These are phyloP conservation scores for Asterophora parasitica DNA, from an alignment of 768 basidiomycete genomes.

Conservation along the genomic window DNA sequence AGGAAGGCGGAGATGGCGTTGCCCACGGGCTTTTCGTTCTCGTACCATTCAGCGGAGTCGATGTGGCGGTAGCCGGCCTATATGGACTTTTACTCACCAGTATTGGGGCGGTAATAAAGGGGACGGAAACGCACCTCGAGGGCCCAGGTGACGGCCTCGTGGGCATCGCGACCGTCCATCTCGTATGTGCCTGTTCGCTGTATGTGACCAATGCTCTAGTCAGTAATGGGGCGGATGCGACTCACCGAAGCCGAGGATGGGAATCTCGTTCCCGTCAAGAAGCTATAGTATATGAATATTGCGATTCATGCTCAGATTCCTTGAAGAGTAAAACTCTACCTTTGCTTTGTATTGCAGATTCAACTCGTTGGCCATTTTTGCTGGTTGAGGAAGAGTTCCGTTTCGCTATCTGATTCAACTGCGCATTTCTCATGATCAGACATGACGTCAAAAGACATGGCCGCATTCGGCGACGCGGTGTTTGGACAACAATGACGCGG, in stretches of 20 bases:
- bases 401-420: too few species aligned
- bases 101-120: conserved; percentile 7
- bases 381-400: too few species aligned
- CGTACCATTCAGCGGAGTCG: conserved; percentile 49
- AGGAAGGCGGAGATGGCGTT: conserved; percentile 56
- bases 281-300: not conserved
- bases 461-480: too few species aligned
- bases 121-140: conserved; percentile 42
- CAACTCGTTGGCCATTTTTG: too few species aligned
- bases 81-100: too few species aligned
- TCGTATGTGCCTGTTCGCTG: conserved; percentile 50
- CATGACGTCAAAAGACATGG: too few species aligned
- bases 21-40: conserved; percentile 66
- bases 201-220: too few species aligned
- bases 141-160: conserved; percentile 53
- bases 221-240: not conserved
- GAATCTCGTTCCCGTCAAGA: conserved; percentile 36
- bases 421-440: too few species aligned
- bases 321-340: too few species aligned
- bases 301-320: too few species aligned
- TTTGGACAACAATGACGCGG: too few species aligned
- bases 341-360: too few species aligned
- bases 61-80: conserved; percentile 64
- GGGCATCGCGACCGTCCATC: conserved; percentile 52
- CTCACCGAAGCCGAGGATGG: conserved; percentile 55